Percentiles rank a stretch among this genome's conserved stretches.
Evolutionary conservation across 345 rosid species (phyloP).

Genomic region (Aquilaria yunnanensis): DNA sequence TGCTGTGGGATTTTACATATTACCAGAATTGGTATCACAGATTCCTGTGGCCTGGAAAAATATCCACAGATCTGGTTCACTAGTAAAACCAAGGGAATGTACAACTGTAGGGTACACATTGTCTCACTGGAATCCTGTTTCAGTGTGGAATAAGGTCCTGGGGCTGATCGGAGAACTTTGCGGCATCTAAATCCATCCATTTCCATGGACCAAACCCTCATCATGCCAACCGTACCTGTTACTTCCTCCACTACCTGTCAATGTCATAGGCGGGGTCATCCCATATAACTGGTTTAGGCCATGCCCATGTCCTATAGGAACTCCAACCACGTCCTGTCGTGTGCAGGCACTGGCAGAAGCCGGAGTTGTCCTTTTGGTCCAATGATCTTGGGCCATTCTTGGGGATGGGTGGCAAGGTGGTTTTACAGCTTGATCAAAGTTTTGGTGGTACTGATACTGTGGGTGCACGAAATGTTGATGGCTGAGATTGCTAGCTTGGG

Average conservation of each 20-base stretch:
- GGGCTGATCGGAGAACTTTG: slow-evolving; percentile 54
- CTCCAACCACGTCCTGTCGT: slow-evolving; percentile 20
- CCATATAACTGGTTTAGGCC: slow-evolving; percentile 13
- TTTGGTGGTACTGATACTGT: slow-evolving; percentile 25
- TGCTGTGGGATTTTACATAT: no score
- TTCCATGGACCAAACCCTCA: slow-evolving; percentile 16
- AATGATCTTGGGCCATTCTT: slow-evolving; percentile 26
- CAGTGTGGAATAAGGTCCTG: slow-evolving; percentile 4
- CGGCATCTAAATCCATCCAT: slow-evolving; percentile 28
- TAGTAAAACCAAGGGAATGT: no score
- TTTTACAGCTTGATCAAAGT: slow-evolving; percentile 19
- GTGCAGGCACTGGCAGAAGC: slow-evolving; percentile 1
- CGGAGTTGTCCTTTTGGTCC: slow-evolving; percentile 12
- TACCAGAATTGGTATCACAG: no score
- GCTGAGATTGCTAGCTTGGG: slow-evolving; percentile 8
- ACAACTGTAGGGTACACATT: no score
- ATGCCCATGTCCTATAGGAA: slow-evolving; percentile 14
- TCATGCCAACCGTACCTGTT: slow-evolving; percentile 24
- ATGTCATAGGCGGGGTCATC: slow-evolving; percentile 19
- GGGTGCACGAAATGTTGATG: slow-evolving; percentile 21
- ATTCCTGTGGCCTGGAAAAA: no score
- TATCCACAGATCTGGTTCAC: no score
- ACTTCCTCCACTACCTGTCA: slow-evolving; percentile 25
- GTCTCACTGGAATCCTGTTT: no score
- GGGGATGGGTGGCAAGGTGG: slow-evolving; percentile 22